Percentiles rank a stretch among this genome's conserved stretches.
phyloP scores from a whole-genome alignment of 176 grass and related monocot genomes.

The Bothriochloa decipiens region DNA sequence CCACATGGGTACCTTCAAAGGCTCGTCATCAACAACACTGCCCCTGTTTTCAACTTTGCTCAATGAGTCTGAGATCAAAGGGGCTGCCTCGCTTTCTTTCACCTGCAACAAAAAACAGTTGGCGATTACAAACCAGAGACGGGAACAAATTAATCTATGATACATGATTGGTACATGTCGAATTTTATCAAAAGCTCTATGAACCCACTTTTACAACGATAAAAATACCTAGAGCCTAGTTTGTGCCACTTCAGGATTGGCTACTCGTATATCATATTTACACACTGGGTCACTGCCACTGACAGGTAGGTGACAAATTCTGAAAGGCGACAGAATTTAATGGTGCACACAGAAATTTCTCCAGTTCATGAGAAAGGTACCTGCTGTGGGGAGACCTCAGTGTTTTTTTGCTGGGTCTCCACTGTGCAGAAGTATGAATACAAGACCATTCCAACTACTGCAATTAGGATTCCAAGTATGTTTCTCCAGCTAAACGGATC shows the following conservation, averaged over 20 bases:
- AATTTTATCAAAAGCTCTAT: neutral
- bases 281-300: neutral
- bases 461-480: slow-evolving; percentile 85
- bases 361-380: slow-evolving; percentile 39
- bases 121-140: neutral
- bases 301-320: neutral
- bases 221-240: neutral
- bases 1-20: slow-evolving; percentile 82
- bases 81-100: slow-evolving; percentile 65
- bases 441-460: slow-evolving; percentile 77
- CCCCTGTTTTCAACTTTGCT: slow-evolving; percentile 65
- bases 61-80: slow-evolving; percentile 61
- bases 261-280: neutral
- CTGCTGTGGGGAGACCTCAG: slow-evolving; percentile 61
- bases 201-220: neutral
- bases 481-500: slow-evolving; percentile 96
- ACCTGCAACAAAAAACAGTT: slow-evolving; percentile 30
- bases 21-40: slow-evolving; percentile 49
- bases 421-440: slow-evolving; percentile 80
- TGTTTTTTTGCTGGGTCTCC: slow-evolving; percentile 63
- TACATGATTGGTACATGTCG: neutral
- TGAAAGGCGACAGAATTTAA: neutral
- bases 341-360: neutral
- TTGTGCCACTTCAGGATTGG: neutral
- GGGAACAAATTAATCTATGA: neutral